Percentiles rank a stretch among this genome's conserved stretches.
These are phyloP conservation scores for Nakazawaea anatomiae DNA, from an alignment of 805 yeast genomes.

Conservation along the genomic window DNA sequence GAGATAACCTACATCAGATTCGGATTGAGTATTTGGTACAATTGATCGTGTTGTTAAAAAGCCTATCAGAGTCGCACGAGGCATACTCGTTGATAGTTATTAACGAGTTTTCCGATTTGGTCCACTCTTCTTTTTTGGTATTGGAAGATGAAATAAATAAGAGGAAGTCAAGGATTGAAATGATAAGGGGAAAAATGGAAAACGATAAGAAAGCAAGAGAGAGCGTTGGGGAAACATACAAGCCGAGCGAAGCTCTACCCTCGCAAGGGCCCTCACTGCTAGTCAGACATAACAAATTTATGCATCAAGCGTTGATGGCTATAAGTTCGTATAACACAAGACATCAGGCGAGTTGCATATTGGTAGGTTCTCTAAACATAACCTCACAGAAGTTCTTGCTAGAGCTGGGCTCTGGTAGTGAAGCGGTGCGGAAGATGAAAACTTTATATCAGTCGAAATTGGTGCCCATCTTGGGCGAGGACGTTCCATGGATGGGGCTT, in stretches of 20 bases:
- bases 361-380: constrained; percentile 5
- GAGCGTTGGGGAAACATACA: constrained; percentile 1
- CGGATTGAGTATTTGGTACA: not conserved
- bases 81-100: constrained; percentile 3
- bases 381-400: constrained; percentile 2
- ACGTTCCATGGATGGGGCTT: constrained; percentile 6
- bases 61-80: not conserved
- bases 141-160: constrained; percentile 3
- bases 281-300: constrained; percentile 8
- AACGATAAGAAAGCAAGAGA: not conserved
- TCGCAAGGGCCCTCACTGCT: not conserved
- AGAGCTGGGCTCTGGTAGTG: not conserved
- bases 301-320: constrained; percentile 2
- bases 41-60: constrained; percentile 4
- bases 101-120: constrained; percentile 8
- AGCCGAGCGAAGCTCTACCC: not conserved
- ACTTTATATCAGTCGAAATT: constrained; percentile 4
- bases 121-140: constrained; percentile 2
- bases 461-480: constrained; percentile 7
- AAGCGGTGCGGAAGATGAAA: not conserved
- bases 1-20: not conserved
- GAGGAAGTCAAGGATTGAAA: constrained; percentile 1
- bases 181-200: not conserved
- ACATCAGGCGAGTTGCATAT: not conserved
- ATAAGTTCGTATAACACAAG: not conserved